phyloP scores from a whole-genome alignment of 2,329 filamentous ascomycete genomes.

The Amauroascus verrucosus region DNA sequence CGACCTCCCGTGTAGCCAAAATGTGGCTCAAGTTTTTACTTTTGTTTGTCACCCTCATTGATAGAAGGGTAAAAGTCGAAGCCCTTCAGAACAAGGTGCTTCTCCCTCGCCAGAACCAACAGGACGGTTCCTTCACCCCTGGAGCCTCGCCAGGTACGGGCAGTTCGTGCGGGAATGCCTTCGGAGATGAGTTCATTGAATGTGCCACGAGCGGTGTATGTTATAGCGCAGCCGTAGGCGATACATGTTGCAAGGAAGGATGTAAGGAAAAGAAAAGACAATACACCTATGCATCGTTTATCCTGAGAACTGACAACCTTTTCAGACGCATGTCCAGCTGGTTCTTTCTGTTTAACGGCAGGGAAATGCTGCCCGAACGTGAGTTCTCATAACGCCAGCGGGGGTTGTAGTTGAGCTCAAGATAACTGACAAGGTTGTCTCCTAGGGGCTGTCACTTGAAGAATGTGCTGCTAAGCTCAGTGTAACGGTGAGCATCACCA shows the following conservation, averaged over 20 bases:
- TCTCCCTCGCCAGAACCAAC: not conserved
- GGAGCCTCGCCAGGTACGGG: slow-evolving; percentile 10
- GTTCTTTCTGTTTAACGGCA: slow-evolving; percentile 16
- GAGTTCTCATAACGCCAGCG: not conserved
- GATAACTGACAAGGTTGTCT: not conserved
- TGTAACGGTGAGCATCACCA: not conserved
- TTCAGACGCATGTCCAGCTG: slow-evolving; percentile 16
- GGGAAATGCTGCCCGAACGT: slow-evolving; percentile 18
- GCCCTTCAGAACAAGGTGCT: not conserved
- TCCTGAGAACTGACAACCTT: not conserved
- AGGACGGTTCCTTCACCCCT: slow-evolving; percentile 13
- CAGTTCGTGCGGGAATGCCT: slow-evolving; percentile 14
- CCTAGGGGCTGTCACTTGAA: slow-evolving; percentile 12
- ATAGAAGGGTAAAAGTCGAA: not conserved
- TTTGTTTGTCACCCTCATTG: not conserved
- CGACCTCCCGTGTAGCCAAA: not conserved
- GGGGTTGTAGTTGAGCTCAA: not conserved
- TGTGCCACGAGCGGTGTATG: slow-evolving; percentile 15
- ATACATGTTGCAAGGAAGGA: slow-evolving; percentile 19
- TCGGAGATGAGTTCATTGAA: slow-evolving; percentile 14
- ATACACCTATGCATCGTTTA: not conserved
- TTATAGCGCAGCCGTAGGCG: slow-evolving; percentile 17
- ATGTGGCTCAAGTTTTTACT: not conserved
- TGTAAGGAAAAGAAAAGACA: slow-evolving; percentile 14
- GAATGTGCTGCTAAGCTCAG: slow-evolving; percentile 15